Base-by-base conservation (phyloP, 139 green algal genomes). In the Micractinium sp. region DNA sequence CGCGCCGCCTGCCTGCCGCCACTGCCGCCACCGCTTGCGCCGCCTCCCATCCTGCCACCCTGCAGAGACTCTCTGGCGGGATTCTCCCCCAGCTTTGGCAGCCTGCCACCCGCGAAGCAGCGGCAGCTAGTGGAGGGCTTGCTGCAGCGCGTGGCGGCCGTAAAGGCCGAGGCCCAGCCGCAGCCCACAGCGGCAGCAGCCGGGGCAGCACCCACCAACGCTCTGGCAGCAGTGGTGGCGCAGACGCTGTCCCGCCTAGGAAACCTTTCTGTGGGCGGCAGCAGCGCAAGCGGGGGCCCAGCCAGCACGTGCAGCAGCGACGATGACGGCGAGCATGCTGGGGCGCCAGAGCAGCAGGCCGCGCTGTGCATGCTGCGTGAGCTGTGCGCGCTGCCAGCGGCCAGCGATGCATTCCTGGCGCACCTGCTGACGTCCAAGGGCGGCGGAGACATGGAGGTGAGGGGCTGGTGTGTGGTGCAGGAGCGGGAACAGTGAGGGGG, bases 51-150 rank as follows among this genome's bases (percentile, higher is more conserved):
- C 20, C 2, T 27, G 20, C 63, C 63, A 71, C 63, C 20, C 20
- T 66, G 82, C 82, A 87, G 82, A 25, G 82, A 87, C 38, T 61
- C 47, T 19, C n/a, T 88, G 47, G 71, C n/a, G 33, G 85, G 71
- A 2, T 88, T 88, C 71, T 56, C n/a, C 2, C 71, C 71, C 9
- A 56, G 13, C 31, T 88, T 88, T 88, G 73, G 31, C 13, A 16
- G 18, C 7, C 73, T 83, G 53, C 9, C 73, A 4, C 41, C 33
- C 9, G 29, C 41, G 0, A 20, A 71, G 41, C 85, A 88, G 73
- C 85, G 14, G 20, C 19, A 63, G 20, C 47, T 38, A 31, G 36
- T 82, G 33, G 19, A 35, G 31, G 25, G 39, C 41, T 73, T 88
- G 71, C 47, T 88, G n/a, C 73, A 56, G n/a, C 71, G 47, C 20